Evolutionary conservation across 495 filamentous ascomycete genomes (phyloP), one percentile per base, ranked within the genome.

Genomic region (Cercophora newfieldiana): DNA sequence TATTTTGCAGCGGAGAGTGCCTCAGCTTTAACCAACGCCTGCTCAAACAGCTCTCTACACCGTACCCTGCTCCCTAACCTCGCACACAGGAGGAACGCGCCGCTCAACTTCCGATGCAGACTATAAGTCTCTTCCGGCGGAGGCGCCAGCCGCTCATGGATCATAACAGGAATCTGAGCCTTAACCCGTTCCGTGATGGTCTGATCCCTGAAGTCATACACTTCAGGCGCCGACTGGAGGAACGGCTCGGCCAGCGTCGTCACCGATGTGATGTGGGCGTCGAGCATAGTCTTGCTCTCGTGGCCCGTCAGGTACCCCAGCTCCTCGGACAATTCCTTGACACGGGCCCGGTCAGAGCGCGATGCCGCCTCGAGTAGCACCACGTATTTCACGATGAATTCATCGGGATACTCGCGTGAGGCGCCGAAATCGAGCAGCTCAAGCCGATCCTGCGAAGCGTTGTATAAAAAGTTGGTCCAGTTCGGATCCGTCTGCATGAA

Each of bases 401-500:
- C 75, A 48, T 82, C 78, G 0, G 94, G 93, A 75, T 87, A 99
- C 54, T 92, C 96, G 68, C 95, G 82, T 16, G 90, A 91, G 29
- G 95, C 95, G 66, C 95, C 95, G 73, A 99, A 99, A 76, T 99
- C 95, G 56, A 99, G 88, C 12, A 99, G 88, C 77, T 98, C 94
- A 6, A 99, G 87, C 70, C 87, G 90, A 60, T 88, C 79, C 1
- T 86, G 88, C 7, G 78, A 59, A 0, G 85, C 77, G 74, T 99
- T 97, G 82, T 91, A 98, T 28, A 98, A 81, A 81, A 99, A 99
- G 74, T 99, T 99, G n/a, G 96, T 98, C 95, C 96, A 99, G 82
- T 99, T 99, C 21, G 95, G 95, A 78, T 99, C 95, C 26, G 95
- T 98, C 79, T 99, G 95, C 95, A 99, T 99, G 82, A 95, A 99